phyloP scores from a whole-genome alignment of 2,329 filamentous ascomycete species.

The Colletotrichum agaves region DNA sequence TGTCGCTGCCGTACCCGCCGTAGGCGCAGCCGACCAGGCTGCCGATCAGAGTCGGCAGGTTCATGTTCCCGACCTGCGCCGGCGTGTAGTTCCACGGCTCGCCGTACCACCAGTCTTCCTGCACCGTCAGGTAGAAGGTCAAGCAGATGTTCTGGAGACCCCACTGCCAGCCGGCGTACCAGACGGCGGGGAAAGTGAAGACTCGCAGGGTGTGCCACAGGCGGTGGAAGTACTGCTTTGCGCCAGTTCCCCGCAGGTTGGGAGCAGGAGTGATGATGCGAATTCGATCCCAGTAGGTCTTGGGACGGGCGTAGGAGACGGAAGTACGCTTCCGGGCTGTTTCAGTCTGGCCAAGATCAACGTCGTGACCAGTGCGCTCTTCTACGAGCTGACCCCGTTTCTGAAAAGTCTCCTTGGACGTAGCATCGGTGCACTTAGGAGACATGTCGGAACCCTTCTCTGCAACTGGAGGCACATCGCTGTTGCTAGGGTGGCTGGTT shows the following conservation, averaged over 20 bases:
- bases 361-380: neutral
- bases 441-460: conserved; percentile 30
- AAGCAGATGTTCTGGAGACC: conserved; percentile 70
- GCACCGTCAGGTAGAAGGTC: conserved; percentile 67
- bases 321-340: conserved; percentile 40
- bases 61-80: conserved; percentile 66
- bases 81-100: conserved; percentile 66
- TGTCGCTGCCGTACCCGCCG: conserved; percentile 66
- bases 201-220: conserved; percentile 66
- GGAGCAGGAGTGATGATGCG: conserved; percentile 65
- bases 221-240: conserved; percentile 63
- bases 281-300: conserved; percentile 66
- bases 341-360: conserved; percentile 34
- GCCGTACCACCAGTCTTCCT: conserved; percentile 65
- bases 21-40: conserved; percentile 66
- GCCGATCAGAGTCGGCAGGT: conserved; percentile 64
- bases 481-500: conserved; percentile 39
- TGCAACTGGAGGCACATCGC: conserved; percentile 12
- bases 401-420: neutral
- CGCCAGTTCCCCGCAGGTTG: conserved; percentile 62
- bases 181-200: conserved; percentile 67
- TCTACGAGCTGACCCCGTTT: conserved; percentile 20
- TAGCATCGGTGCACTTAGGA: neutral
- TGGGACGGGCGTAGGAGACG: conserved; percentile 46
- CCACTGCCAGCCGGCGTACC: conserved; percentile 68